phyloP scores from a whole-genome alignment of 352 stramenopile genomes.

The Phytophthora citrophthora region DNA sequence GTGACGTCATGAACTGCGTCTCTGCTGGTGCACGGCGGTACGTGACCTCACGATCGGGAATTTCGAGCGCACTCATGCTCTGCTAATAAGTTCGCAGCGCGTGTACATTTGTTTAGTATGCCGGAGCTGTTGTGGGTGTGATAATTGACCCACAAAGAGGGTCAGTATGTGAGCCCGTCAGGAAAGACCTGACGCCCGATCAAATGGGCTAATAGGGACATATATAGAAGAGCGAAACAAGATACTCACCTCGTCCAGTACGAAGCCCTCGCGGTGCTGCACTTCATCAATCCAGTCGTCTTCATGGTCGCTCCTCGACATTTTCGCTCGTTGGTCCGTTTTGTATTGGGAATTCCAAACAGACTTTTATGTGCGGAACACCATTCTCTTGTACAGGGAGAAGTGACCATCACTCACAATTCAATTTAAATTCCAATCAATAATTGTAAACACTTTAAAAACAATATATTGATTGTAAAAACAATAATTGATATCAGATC shows the following conservation, averaged over 20 bases:
- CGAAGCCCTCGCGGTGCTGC: conserved; percentile 55
- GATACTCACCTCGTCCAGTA: conserved; percentile 60
- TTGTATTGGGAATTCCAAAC: conserved; percentile 10
- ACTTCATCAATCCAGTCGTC: conserved; percentile 71
- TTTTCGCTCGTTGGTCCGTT: conserved; percentile 29
- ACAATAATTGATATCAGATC: too few species aligned
- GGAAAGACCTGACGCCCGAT: neutral
- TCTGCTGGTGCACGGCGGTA: conserved; percentile 67
- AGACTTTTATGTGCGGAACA: conserved; percentile 3
- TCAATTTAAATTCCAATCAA: neutral
- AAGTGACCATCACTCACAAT: conserved; percentile 16
- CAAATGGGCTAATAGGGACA: neutral
- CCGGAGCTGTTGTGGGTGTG: conserved; percentile 2
- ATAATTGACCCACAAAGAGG: conserved; percentile 18
- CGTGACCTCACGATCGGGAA: conserved; percentile 59
- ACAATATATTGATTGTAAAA: too few species aligned
- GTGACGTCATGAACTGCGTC: conserved; percentile 61
- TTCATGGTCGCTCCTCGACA: conserved; percentile 68
- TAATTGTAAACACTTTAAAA: too few species aligned
- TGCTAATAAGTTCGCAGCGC: conserved; percentile 32
- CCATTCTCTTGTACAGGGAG: conserved; percentile 6
- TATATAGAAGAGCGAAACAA: neutral
- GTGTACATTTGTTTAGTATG: conserved; percentile 28
- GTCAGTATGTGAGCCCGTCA: neutral
- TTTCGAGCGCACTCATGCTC: conserved; percentile 50